Percentiles rank a stretch among this genome's conserved stretches.
Evolutionary conservation across 2,329 filamentous ascomycete genomes (phyloP).

Genomic region (Trichophyton benhamiae): DNA sequence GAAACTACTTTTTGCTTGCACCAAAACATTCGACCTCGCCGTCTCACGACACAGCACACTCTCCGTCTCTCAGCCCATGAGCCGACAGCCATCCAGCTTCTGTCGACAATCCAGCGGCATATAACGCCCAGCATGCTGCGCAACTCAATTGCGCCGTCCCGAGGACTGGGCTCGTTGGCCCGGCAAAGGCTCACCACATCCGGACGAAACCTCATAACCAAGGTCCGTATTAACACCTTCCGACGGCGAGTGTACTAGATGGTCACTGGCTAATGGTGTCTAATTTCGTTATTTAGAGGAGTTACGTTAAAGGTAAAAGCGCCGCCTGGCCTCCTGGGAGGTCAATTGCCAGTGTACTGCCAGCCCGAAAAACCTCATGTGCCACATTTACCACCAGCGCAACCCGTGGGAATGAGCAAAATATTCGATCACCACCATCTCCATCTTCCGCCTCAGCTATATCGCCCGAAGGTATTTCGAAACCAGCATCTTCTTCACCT

Average conservation of each 20-base stretch:
- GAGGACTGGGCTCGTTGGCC: slow-evolving; percentile 30
- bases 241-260: not conserved
- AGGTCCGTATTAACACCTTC: slow-evolving; percentile 21
- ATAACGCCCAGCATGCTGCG: slow-evolving; percentile 43
- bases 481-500: slow-evolving; percentile 34
- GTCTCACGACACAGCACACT: not conserved
- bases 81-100: not conserved
- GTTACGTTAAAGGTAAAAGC: slow-evolving; percentile 25
- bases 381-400: slow-evolving; percentile 15
- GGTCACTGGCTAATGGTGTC: not conserved
- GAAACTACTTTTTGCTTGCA: not conserved
- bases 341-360: not conserved
- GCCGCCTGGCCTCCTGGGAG: not conserved
- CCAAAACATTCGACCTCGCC: not conserved
- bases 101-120: slow-evolving; percentile 6
- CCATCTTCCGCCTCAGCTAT: slow-evolving; percentile 37
- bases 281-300: slow-evolving; percentile 5
- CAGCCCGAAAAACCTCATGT: slow-evolving; percentile 19
- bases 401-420: slow-evolving; percentile 9
- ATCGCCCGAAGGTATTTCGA: slow-evolving; percentile 38
- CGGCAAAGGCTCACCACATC: slow-evolving; percentile 26
- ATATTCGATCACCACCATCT: slow-evolving; percentile 25
- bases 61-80: not conserved
- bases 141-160: slow-evolving; percentile 40
- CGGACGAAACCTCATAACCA: slow-evolving; percentile 22